Conservation (phyloP, 305 asterid genomes). For the Fraxinus sp. region DNA sequence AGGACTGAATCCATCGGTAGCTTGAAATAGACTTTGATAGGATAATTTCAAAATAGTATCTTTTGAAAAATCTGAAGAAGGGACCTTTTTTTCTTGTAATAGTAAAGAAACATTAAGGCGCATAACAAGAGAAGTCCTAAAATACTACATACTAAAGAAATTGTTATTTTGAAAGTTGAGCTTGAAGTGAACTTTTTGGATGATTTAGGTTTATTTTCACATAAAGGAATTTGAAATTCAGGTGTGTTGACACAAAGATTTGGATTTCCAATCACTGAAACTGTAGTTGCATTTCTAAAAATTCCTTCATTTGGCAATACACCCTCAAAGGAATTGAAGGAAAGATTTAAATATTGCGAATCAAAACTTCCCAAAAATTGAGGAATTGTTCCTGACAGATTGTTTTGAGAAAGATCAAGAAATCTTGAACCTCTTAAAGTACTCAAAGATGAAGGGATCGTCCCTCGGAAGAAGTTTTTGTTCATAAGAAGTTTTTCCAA, state of each 20-base stretch:
- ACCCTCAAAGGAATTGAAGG: conserved; percentile 41
- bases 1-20: conserved; percentile 42
- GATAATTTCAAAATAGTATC: conserved; percentile 20
- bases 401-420: conserved; percentile 35
- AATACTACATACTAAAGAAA: conserved; percentile 24
- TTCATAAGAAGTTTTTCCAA: conserved; percentile 29
- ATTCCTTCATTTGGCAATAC: conserved; percentile 32
- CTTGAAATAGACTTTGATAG: conserved; percentile 30
- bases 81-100: conserved; percentile 9
- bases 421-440: conserved; percentile 27
- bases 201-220: conserved; percentile 15
- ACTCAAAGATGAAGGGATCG: conserved; percentile 30
- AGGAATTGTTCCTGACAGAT: conserved; percentile 34
- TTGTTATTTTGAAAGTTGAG: conserved; percentile 14
- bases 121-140: conserved; percentile 19
- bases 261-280: conserved; percentile 32
- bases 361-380: conserved; percentile 23
- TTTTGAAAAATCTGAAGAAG: conserved; percentile 6
- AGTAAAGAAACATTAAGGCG: conserved; percentile 1
- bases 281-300: conserved; percentile 27
- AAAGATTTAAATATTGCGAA: conserved; percentile 30
- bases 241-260: conserved; percentile 39
- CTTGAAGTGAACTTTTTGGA: neutral
- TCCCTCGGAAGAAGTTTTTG: conserved; percentile 26
- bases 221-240: conserved; percentile 16